Percentiles rank a stretch among this genome's conserved stretches.
Evolutionary conservation across 2,329 filamentous ascomycete genomes (phyloP).

Genomic region (Fusarium staphyleae): DNA sequence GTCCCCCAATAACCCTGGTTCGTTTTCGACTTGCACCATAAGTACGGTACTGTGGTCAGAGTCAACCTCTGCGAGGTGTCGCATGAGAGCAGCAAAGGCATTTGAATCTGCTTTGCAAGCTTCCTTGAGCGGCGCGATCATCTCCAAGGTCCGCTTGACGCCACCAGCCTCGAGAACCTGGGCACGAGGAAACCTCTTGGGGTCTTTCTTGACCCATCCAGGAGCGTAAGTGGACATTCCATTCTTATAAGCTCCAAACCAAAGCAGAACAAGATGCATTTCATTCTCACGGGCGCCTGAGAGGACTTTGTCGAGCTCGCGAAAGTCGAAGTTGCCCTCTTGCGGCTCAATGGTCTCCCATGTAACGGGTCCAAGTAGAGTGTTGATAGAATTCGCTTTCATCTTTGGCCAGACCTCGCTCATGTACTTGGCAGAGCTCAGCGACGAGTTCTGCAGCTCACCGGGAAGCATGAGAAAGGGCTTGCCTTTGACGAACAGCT

Average conservation of each 20-base stretch:
- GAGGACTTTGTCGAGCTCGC: constrained; percentile 46
- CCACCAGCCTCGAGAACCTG: constrained; percentile 45
- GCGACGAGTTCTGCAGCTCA: constrained; percentile 49
- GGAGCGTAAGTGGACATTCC: constrained; percentile 49
- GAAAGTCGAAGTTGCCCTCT: constrained; percentile 47
- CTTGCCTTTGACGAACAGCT: constrained; percentile 48
- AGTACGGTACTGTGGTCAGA: constrained; percentile 56
- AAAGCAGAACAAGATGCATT: constrained; percentile 48
- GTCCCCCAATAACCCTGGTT: constrained; percentile 59
- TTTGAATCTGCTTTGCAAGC: constrained; percentile 43
- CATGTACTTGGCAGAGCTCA: constrained; percentile 47
- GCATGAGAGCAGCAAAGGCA: constrained; percentile 45
- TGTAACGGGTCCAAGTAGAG: constrained; percentile 46
- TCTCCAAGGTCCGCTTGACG: constrained; percentile 44
- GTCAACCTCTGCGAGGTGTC: constrained; percentile 52
- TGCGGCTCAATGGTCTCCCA: constrained; percentile 50
- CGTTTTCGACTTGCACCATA: constrained; percentile 66
- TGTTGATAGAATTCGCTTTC: constrained; percentile 47
- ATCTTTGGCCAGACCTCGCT: constrained; percentile 42
- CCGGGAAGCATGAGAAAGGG: constrained; percentile 47
- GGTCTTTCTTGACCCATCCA: constrained; percentile 46
- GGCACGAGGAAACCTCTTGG: constrained; percentile 47
- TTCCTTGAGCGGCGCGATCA: constrained; percentile 45
- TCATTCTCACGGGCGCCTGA: constrained; percentile 42
- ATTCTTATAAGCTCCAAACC: constrained; percentile 52